A percentile compares a stretch with the other conserved stretches of the same genome.
Conservation (phyloP, 2,329 filamentous ascomycete genomes). For the Aureobasidium sp. region DNA sequence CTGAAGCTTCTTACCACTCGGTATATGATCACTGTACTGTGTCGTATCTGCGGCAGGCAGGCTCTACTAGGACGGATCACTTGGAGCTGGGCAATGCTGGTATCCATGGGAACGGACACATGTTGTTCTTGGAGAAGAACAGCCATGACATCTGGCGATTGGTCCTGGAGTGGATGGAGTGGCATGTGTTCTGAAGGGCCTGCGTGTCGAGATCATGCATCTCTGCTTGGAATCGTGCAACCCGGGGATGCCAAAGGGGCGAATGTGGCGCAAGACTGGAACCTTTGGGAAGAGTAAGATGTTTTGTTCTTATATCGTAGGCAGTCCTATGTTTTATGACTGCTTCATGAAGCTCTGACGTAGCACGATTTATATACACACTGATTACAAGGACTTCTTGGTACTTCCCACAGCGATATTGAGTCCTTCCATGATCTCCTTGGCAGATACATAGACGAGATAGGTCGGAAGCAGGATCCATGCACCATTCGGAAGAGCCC, state of each 20-base stretch:
- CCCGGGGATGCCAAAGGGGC: no score
- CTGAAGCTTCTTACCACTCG: conserved; percentile 48
- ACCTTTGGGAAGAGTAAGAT: no score
- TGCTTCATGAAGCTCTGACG: no score
- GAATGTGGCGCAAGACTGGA: no score
- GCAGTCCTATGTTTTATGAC: no score
- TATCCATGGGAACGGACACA: conserved; percentile 50
- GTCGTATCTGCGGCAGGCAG: conserved; percentile 47
- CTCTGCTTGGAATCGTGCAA: no score
- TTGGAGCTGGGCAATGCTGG: conserved; percentile 39
- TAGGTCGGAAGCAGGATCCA: conserved; percentile 55
- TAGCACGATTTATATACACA: no score
- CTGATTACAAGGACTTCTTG: conserved; percentile 24
- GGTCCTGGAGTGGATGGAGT: conserved; percentile 32
- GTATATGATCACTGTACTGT: conserved; percentile 51
- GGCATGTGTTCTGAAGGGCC: neutral
- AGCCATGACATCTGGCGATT: conserved; percentile 38
- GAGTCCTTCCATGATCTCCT: conserved; percentile 56
- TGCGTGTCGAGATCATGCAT: neutral
- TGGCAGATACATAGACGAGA: conserved; percentile 53
- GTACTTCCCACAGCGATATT: conserved; percentile 35
- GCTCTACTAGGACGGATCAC: conserved; percentile 37
- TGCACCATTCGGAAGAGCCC: conserved; percentile 54
- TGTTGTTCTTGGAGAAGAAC: conserved; percentile 50
- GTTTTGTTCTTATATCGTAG: no score